Evolutionary conservation across 129 eudicot species (phyloP).

Genomic region (Cynara cardunculus): DNA sequence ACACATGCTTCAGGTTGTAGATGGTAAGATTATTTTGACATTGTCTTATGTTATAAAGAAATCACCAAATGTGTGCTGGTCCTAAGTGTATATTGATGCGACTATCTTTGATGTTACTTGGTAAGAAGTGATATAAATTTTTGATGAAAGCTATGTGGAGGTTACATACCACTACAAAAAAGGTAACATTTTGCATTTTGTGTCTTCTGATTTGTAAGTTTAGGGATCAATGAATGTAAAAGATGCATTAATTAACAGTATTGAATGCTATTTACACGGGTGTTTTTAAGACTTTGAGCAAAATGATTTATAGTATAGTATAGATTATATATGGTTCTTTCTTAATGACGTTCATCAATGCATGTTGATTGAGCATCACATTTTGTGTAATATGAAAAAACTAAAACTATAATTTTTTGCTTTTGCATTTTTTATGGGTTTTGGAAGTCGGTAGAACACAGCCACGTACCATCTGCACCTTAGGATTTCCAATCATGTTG

Average conservation of each 20-base stretch:
- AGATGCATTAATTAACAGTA: not conserved
- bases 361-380: not conserved
- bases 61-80: not conserved
- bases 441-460: not conserved
- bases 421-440: not conserved
- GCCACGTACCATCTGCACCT: not conserved
- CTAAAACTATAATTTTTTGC: not conserved
- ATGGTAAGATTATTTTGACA: constrained; percentile 36
- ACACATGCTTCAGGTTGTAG: constrained; percentile 43
- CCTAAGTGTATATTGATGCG: not conserved
- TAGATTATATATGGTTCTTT: not conserved
- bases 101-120: not conserved
- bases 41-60: not conserved
- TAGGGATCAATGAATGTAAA: not conserved
- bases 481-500: too few species aligned
- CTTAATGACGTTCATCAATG: not conserved
- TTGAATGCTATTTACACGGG: not conserved
- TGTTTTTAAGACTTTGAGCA: not conserved
- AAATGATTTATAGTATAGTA: not conserved
- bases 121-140: not conserved
- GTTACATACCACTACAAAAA: not conserved
- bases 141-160: not conserved
- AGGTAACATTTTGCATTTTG: not conserved
- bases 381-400: not conserved
- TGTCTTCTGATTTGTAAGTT: not conserved